Conservation (phyloP, 2,329 filamentous ascomycete species). For the Xylaria sp. region DNA sequence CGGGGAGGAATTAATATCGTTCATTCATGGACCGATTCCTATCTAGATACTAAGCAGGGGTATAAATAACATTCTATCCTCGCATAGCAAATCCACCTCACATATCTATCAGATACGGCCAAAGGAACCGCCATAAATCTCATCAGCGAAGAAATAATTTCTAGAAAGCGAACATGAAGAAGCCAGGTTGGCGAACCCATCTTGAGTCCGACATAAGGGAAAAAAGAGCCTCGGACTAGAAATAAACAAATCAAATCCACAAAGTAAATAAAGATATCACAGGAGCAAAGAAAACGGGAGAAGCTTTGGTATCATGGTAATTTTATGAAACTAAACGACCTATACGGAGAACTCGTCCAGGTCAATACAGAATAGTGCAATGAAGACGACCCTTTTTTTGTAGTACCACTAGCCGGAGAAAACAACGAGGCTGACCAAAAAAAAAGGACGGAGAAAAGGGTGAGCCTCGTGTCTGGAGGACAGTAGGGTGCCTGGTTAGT, state of each 20-base stretch:
- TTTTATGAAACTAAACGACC: conserved; percentile 44
- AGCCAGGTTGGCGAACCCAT: neutral
- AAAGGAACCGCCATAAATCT: neutral
- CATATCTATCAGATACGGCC: neutral
- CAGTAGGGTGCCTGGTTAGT: conserved; percentile 30
- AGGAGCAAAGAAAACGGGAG: conserved; percentile 5
- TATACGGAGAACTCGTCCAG: conserved; percentile 41
- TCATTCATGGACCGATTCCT: neutral
- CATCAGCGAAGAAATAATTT: neutral
- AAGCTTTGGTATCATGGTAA: conserved; percentile 42
- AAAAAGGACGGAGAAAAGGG: conserved; percentile 1
- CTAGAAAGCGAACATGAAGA: neutral
- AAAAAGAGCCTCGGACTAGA: neutral
- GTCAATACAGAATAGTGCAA: conserved; percentile 40
- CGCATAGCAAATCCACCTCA: neutral
- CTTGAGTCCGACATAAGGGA: neutral
- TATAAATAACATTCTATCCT: neutral
- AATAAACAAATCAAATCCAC: neutral
- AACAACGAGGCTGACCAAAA: conserved; percentile 36
- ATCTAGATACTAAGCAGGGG: neutral
- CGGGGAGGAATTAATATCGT: neutral
- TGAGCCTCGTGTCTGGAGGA: conserved; percentile 28
- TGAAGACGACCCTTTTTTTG: conserved; percentile 40
- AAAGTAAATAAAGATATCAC: neutral
- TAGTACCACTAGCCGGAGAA: conserved; percentile 38